These are phyloP conservation scores for Neonectria magnoliae DNA, from an alignment of 2,329 filamentous ascomycete species.

Conservation along the genomic window DNA sequence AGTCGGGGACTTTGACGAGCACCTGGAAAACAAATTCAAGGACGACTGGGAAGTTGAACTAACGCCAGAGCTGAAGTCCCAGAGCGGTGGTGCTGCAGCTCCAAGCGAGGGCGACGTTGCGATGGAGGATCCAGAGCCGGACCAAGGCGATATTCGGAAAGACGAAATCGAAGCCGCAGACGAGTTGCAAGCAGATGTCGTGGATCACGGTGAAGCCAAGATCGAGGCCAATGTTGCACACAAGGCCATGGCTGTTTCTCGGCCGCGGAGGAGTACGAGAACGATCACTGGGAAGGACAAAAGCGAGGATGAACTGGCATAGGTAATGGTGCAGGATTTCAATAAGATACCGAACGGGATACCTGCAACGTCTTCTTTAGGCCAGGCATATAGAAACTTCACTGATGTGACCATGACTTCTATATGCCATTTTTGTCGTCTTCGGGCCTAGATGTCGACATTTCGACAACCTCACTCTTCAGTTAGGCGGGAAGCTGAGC, in stretches of 20 bases:
- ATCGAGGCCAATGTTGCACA: not conserved
- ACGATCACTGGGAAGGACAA: not conserved
- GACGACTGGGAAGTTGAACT: constrained; percentile 58
- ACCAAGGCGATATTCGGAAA: not conserved
- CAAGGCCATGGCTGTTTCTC: constrained; percentile 4
- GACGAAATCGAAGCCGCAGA: not conserved
- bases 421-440: too few species aligned
- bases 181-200: constrained; percentile 4
- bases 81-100: constrained; percentile 1
- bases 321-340: not conserved
- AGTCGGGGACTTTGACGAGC: constrained; percentile 61
- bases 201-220: not conserved
- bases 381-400: not conserved
- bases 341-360: not conserved
- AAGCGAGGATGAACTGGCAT: constrained; percentile 22
- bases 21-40: constrained; percentile 56
- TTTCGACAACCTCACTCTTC: not conserved
- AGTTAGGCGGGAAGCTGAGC: not conserved
- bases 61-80: constrained; percentile 46
- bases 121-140: constrained; percentile 25
- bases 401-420: not conserved
- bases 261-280: constrained; percentile 1
- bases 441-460: not conserved
- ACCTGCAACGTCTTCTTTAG: too few species aligned
- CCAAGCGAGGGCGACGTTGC: constrained; percentile 18